Percentiles rank a stretch among this genome's conserved stretches.
Conservation (phyloP, 2,329 filamentous ascomycete genomes). For the Cercospora sesami region DNA sequence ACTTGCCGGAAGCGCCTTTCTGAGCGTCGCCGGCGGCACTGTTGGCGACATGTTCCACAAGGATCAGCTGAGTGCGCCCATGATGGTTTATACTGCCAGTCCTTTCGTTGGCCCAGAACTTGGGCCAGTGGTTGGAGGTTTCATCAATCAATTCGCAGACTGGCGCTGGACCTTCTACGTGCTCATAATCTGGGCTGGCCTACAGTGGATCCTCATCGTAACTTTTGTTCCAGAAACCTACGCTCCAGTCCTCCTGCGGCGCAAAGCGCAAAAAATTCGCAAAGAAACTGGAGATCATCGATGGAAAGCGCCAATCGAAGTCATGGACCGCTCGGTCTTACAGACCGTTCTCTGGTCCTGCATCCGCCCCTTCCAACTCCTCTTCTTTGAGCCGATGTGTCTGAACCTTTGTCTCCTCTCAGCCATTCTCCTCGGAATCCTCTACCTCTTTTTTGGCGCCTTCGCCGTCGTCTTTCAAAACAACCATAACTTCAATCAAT, state of each 20-base stretch:
- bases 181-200: constrained; percentile 76
- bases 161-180: constrained; percentile 84
- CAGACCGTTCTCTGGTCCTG: constrained; percentile 54
- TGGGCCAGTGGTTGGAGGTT: constrained; percentile 67
- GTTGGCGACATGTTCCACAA: constrained; percentile 70
- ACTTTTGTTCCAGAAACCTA: constrained; percentile 82
- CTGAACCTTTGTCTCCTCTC: constrained; percentile 78
- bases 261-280: constrained; percentile 68
- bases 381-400: constrained; percentile 75
- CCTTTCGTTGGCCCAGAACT: constrained; percentile 60
- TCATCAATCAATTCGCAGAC: constrained; percentile 72
- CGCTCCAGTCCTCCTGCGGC: constrained; percentile 67
- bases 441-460: constrained; percentile 86
- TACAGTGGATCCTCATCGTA: constrained; percentile 63
- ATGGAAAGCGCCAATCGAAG: constrained; percentile 77
- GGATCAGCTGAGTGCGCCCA: constrained; percentile 71
- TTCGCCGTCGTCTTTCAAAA: constrained; percentile 76
- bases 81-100: constrained; percentile 70
- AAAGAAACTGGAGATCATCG: constrained; percentile 68
- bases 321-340: constrained; percentile 64
- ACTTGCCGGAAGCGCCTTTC: constrained; percentile 54
- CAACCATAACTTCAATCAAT: constrained; percentile 74
- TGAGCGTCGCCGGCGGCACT: constrained; percentile 65
- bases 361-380: constrained; percentile 71
- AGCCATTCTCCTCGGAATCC: constrained; percentile 78